Base-by-base conservation (phyloP, 169 alveolate species). In the Eimeria necatrix region DNA sequence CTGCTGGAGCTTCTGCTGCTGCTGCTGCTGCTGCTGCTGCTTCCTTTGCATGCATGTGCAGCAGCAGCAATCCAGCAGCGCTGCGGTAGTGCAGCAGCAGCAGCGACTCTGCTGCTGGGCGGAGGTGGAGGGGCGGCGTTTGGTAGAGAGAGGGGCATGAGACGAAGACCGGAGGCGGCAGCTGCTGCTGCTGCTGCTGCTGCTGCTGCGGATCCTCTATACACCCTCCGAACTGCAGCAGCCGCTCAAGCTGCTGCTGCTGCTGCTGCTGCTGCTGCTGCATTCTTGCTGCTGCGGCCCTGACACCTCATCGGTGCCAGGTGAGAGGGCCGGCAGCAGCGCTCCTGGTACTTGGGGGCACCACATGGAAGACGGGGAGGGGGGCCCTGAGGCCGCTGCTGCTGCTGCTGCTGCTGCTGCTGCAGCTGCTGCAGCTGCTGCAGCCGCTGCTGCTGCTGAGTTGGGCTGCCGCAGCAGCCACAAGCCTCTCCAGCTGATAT, bases 21-120 rank as follows among this genome's bases (percentile, higher is more conserved):
- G 64, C 87, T 76, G 59, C 32, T 76, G 87, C 87, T 76, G 56
- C 87, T 76, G 87, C 87, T 49, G 87, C 87, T 76, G 87, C 87
- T 22, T 41, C 61, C 64, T 61, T 76, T 4, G 87, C 87, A 49
- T 76, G 87, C 60, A 76, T 22, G 64, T 76, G 87, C 87, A 76
- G 87, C 87, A 76, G 87, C 87, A 76, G 87, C 87, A 76, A 76
- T 20, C 64, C 20, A 76, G 87, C 87, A 18, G 87, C 87, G 12
- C 61, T 76, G 87, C 87, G 87, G 49, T 76, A 76, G 61, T 76
- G 87, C 5, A 46, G 87, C 87, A 46, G 87, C 64, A 68, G 78
- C 78, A 18, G 78, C 2, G 18, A 18, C 64, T 46, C 41, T 76
- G 59, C 61, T 4, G 52, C 64, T 10, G 87, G 64, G 16, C 32